phyloP scores from a whole-genome alignment of 139 green algal genomes.

The Micromonas commoda region DNA sequence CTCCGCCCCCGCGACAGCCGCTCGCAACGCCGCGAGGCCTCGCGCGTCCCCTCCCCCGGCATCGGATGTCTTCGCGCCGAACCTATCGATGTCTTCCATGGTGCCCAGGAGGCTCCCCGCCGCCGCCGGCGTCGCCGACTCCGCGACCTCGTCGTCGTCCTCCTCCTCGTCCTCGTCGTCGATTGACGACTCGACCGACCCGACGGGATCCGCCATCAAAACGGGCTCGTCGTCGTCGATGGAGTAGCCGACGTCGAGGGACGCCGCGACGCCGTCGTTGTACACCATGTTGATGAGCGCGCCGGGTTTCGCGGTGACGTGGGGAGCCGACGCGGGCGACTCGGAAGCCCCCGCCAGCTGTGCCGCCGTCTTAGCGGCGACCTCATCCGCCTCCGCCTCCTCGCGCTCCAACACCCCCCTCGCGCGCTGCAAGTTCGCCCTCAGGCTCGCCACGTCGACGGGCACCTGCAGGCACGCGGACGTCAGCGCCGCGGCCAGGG shows the following conservation, averaged over 20 bases:
- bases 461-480: conserved; percentile 8
- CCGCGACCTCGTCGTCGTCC: neutral
- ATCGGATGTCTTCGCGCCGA: neutral
- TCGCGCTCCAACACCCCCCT: neutral
- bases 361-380: too few relatives aligned
- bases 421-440: conserved; percentile 8
- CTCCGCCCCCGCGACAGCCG: neutral
- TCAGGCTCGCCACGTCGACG: neutral
- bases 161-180: neutral
- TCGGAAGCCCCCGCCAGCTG: neutral
- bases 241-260: too few relatives aligned
- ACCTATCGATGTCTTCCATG: neutral
- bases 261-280: too few relatives aligned
- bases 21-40: neutral
- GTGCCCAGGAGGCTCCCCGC: neutral
- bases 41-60: neutral
- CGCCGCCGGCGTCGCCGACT: neutral
- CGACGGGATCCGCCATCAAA: too few relatives aligned
- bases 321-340: too few relatives aligned
- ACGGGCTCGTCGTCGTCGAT: too few relatives aligned
- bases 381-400: too few relatives aligned
- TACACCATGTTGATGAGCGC: too few relatives aligned
- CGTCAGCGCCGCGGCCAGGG: neutral
- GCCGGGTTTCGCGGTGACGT: too few relatives aligned
- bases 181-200: too few relatives aligned